These are phyloP conservation scores for Singerocomus inundabilis DNA, from an alignment of 1,284 basidiomycete species.

Conservation along the genomic window DNA sequence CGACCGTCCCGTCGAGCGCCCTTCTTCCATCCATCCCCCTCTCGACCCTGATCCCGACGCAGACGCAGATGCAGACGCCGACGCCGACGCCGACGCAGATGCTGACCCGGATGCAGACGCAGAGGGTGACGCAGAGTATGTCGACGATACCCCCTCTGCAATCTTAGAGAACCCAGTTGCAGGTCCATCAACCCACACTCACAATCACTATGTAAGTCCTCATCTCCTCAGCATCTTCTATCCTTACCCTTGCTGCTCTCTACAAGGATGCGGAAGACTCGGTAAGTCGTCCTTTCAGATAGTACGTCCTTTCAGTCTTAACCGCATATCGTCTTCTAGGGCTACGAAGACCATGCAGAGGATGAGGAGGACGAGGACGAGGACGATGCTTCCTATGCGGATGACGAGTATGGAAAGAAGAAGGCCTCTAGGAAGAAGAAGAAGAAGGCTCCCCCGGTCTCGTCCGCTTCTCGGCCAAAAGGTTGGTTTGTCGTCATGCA, in stretches of 20 bases:
- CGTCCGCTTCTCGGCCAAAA: slow-evolving; percentile 54
- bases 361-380: slow-evolving; percentile 55
- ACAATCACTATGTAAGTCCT: slow-evolving; percentile 29
- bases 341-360: slow-evolving; percentile 62
- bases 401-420: slow-evolving; percentile 74
- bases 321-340: slow-evolving; percentile 42
- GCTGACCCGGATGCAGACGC: slow-evolving; percentile 35
- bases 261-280: slow-evolving; percentile 65
- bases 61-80: no score
- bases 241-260: slow-evolving; percentile 12
- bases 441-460: slow-evolving; percentile 40
- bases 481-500: slow-evolving; percentile 39
- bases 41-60: slow-evolving; percentile 36
- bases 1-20: slow-evolving; percentile 29
- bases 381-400: slow-evolving; percentile 74
- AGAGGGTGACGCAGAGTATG: slow-evolving; percentile 41
- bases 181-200: slow-evolving; percentile 31
- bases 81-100: slow-evolving; percentile 33
- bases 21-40: slow-evolving; percentile 21
- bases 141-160: slow-evolving; percentile 31
- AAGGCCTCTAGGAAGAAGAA: slow-evolving; percentile 67
- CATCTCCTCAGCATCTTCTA: background rate
- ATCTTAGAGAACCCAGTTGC: slow-evolving; percentile 33
- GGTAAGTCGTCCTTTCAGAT: slow-evolving; percentile 41
- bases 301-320: slow-evolving; percentile 21